Evolutionary conservation across 1,139 yeast species (phyloP), one percentile per base, ranked within the genome.

Genomic region (Candida sanyaensis): DNA sequence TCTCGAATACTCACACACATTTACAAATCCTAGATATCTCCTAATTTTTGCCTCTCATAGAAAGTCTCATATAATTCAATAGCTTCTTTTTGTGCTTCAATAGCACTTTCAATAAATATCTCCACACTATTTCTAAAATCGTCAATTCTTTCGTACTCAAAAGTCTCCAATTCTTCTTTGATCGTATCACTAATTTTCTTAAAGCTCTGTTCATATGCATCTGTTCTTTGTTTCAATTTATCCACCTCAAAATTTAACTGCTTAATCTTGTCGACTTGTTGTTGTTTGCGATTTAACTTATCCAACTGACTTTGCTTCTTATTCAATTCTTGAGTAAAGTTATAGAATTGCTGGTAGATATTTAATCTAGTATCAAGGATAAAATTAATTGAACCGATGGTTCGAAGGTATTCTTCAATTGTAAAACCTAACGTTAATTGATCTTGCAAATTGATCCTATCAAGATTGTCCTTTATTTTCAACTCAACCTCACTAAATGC

Each of bases 61-160:
- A 88, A 93, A 0, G 97, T 88, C 68, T 93, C 98, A 96, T 97
- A 93, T 30, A 89, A 68, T 66, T 93, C 99, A 56, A 93, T 93
- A 31, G 93, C 84, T 64, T 91, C 97, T 69, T 93, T 95, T 65
- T 93, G 99, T 13, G 93, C 80, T 67, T 93, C 99, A 44, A 92
- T 88, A 24, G 96, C 83, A 50, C 95, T 83, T 65, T 95, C 99
- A 61, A 96, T 78, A 59, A 84, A 92, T 23, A 92, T 85, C 67
- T 93, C 99, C 50, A 93, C 90, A 53, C 92, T 81, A 60, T 89
- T 88, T 60, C 97, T 80, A 66, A 95, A 91, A 60, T 93, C 99
- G 43, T 81, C 84, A 43, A 91, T 80, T 60, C 86, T 88, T 48
- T 86, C 95, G 42, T 74, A 72, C 62, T 90, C 96, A 63, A 92